Base-by-base conservation (phyloP, 1,284 basidiomycete genomes). In the Irpex lacteus region DNA sequence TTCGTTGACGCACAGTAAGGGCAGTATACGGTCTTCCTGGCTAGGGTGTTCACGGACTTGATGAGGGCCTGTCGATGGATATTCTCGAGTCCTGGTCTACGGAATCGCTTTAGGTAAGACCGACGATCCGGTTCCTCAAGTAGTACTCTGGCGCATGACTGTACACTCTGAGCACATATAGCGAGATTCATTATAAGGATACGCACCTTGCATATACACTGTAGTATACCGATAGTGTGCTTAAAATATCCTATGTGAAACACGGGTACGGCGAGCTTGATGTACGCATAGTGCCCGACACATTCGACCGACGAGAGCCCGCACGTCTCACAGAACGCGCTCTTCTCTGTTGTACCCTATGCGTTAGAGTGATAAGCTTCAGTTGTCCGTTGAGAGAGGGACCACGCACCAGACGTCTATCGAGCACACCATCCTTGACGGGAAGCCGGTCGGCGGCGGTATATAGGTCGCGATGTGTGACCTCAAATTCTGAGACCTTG, bases 201-300 rank as follows among this genome's bases (percentile, higher is more conserved):
- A 71, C 83, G 56, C 65, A 95, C 95, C 81, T 98, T 98, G 85
- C 96, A 98, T 70, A 98, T 95, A 72, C 92, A 93, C 75, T 99
- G 98, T 0, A 99, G 83, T 70, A 99, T 94, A 56, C 87, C 86
- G 65, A 99, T 95, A 11, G 91, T 94, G 67, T 98, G 95, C 73
- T 96, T 95, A 82, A 99, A 98, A 80, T 95, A 99, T 13, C 98
- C 98, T 67, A 98, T 95, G 75, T 99, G 96, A 74, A 98, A 99
- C 11, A 98, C 96, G 0, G 97, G 97, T 11, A 99, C 89, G 37
- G 93, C 89, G 44, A 99, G 86, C 77, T 97, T 97, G 80, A 98
- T 96, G 78, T 97, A 98, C 5, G 96, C 96, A 76, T 97, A 98
- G 77, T 98, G 96, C 1, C 98, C 98, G 5, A 98, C 96, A 75